Evolutionary conservation across 257 asterid species (phyloP).

Genomic region (Anisodus acutangulus): DNA sequence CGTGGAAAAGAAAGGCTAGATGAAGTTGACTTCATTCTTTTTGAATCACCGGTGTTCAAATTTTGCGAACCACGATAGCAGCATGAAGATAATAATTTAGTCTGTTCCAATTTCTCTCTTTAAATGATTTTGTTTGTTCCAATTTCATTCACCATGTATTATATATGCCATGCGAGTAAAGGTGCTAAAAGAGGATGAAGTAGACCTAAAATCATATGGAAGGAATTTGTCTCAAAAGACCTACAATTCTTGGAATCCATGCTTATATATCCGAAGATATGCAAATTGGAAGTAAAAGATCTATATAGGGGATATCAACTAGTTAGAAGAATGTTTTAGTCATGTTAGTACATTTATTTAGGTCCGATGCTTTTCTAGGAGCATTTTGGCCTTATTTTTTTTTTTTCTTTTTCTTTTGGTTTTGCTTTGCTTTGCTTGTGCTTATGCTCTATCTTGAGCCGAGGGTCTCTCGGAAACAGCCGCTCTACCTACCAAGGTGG

Average conservation of each 20-base stretch:
- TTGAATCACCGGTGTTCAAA: background rate
- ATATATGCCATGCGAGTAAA: too few species aligned
- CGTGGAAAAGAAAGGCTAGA: background rate
- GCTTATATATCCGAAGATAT: too few species aligned
- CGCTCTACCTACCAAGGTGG: too few species aligned
- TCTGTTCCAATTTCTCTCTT: background rate
- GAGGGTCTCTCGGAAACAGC: too few species aligned
- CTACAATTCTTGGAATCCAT: too few species aligned
- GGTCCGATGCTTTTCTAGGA: background rate
- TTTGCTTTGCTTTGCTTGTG: too few species aligned
- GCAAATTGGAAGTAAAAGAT: background rate
- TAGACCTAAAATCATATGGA: background rate
- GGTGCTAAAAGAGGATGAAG: too few species aligned
- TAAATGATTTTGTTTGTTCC: too few species aligned
- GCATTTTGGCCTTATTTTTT: background rate
- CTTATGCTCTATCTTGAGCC: too few species aligned
- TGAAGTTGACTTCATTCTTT: background rate
- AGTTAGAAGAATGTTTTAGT: too few species aligned
- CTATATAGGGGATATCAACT: background rate
- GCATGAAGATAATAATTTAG: background rate
- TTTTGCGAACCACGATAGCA: background rate
- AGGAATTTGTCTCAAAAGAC: background rate
- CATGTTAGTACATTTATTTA: background rate
- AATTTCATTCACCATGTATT: too few species aligned
- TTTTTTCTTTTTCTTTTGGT: too few species aligned